Evolutionary conservation across 1,284 basidiomycete genomes (phyloP).

Genomic region (Pascua guehoae): DNA sequence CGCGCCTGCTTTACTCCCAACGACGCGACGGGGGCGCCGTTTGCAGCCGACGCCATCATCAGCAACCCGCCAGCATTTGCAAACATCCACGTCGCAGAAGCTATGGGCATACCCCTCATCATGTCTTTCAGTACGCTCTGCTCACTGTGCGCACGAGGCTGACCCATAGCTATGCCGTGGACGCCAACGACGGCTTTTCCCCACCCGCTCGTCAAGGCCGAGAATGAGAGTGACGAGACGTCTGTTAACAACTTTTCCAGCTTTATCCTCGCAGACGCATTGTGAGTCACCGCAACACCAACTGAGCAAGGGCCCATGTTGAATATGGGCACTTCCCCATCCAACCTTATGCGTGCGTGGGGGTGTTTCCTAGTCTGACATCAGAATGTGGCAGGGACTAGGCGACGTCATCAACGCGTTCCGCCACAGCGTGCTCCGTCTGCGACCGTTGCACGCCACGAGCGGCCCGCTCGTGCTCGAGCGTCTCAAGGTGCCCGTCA

Average conservation of each 20-base stretch:
- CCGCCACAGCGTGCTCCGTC: conserved; percentile 55
- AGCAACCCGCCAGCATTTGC: conserved; percentile 64
- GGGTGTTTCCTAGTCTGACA: too few relatives aligned
- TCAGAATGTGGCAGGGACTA: conserved; percentile 48
- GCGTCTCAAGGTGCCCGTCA: conserved; percentile 62
- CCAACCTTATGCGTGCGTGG: too few relatives aligned
- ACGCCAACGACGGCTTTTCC: conserved; percentile 61
- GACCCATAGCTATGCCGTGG: conserved; percentile 63
- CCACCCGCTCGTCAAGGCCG: conserved; percentile 62
- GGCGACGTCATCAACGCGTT: conserved; percentile 63
- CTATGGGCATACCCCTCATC: conserved; percentile 59
- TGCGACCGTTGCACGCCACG: conserved; percentile 54
- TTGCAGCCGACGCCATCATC: conserved; percentile 63
- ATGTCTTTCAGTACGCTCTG: conserved; percentile 44
- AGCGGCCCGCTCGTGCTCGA: conserved; percentile 59
- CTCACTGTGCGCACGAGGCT: conserved; percentile 1
- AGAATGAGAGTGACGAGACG: conserved; percentile 49
- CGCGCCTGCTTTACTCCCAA: conserved; percentile 56
- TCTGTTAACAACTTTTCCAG: conserved; percentile 58
- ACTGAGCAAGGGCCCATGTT: too few relatives aligned
- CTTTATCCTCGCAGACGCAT: conserved; percentile 59
- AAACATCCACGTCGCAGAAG: conserved; percentile 63
- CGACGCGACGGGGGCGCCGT: conserved; percentile 51
- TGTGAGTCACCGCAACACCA: conserved; percentile 14
- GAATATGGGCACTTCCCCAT: too few relatives aligned